These are phyloP conservation scores for Penicillium egyptiacum DNA, from an alignment of 495 filamentous ascomycete species.

Conservation along the genomic window DNA sequence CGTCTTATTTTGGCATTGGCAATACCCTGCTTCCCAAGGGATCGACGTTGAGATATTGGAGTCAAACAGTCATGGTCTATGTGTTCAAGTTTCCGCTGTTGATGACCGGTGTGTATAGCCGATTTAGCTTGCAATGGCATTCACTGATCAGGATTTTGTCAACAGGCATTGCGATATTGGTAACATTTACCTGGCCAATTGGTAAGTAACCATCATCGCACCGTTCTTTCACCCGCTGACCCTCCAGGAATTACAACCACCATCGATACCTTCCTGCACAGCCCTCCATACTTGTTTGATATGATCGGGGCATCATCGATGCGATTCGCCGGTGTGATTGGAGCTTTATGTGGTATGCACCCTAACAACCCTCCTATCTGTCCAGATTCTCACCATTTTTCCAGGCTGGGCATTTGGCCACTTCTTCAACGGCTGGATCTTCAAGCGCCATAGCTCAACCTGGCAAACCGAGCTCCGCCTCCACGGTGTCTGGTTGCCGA, in stretches of 20 bases:
- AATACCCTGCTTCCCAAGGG: conserved; percentile 32
- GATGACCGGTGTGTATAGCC: conserved; percentile 25
- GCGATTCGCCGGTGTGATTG: conserved; percentile 41
- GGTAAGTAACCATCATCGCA: conserved; percentile 21
- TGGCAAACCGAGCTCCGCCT: conserved; percentile 39
- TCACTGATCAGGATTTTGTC: background rate
- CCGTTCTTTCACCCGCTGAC: background rate
- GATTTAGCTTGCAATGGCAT: background rate
- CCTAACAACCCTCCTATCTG: background rate
- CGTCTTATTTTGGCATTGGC: conserved; percentile 54
- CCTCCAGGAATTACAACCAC: conserved; percentile 39
- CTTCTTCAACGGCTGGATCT: conserved; percentile 41
- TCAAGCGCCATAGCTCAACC: conserved; percentile 26
- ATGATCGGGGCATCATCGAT: conserved; percentile 39
- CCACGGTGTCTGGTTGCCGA: conserved; percentile 39
- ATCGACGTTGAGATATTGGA: conserved; percentile 25
- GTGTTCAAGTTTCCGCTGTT: conserved; percentile 38
- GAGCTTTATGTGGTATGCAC: conserved; percentile 31
- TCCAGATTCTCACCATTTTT: background rate
- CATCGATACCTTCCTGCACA: conserved; percentile 37
- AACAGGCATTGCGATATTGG: conserved; percentile 30
- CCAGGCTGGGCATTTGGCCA: conserved; percentile 35
- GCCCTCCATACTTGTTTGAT: conserved; percentile 41
- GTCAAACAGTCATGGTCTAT: conserved; percentile 29
- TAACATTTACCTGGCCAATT: conserved; percentile 43